phyloP scores from a whole-genome alignment of 2,329 filamentous ascomycete species.

The Pseudogymnoascus sp. region DNA sequence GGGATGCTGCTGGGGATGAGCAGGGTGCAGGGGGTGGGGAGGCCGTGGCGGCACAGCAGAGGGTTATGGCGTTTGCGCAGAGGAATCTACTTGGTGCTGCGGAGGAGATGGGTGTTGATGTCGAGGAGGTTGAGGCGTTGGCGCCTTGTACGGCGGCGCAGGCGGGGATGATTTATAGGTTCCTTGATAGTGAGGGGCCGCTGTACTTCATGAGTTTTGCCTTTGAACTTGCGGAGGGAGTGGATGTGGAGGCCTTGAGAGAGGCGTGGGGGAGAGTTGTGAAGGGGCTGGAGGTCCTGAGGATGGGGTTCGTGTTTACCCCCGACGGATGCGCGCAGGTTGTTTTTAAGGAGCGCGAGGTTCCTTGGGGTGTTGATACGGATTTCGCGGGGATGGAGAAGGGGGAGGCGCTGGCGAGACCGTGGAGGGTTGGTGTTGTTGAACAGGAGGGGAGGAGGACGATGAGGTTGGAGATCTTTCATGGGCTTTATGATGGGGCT shows the following conservation, averaged over 20 bases:
- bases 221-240: conserved; percentile 41
- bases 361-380: conserved; percentile 35
- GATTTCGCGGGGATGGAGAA: conserved; percentile 20
- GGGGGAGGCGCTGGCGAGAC: conserved; percentile 18
- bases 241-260: conserved; percentile 41
- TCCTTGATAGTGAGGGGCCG: conserved; percentile 44
- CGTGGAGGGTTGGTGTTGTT: conserved; percentile 18
- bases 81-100: conserved; percentile 27
- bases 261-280: conserved; percentile 50
- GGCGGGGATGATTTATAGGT: conserved; percentile 73
- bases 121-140: conserved; percentile 57
- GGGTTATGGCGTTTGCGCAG: conserved; percentile 32
- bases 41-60: conserved; percentile 29
- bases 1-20: conserved; percentile 9
- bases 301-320: conserved; percentile 65
- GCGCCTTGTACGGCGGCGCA: conserved; percentile 80
- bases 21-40: conserved; percentile 15
- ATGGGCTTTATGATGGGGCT: conserved; percentile 78
- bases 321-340: conserved; percentile 70
- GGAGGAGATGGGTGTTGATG: conserved; percentile 40
- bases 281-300: conserved; percentile 51
- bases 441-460: conserved; percentile 14
- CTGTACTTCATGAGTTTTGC: conserved; percentile 73
- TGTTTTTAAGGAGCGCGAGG: conserved; percentile 38
- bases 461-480: conserved; percentile 66